Conservation (phyloP, 2,329 filamentous ascomycete species). For the Orbilia brochopaga region DNA sequence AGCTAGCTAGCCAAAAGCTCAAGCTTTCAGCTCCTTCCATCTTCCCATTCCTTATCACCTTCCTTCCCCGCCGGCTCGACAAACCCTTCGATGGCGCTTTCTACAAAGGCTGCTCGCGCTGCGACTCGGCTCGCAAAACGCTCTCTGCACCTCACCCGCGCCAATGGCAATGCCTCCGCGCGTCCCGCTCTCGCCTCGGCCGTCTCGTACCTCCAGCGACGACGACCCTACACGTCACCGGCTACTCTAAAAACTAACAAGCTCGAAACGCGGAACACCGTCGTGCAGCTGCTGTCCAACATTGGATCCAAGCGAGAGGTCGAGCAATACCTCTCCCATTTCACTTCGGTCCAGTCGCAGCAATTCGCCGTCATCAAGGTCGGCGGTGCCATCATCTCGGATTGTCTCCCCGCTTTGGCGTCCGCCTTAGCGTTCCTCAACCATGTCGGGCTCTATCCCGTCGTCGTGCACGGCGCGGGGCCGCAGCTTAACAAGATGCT, state of each 20-base stretch:
- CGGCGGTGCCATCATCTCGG: constrained; percentile 91
- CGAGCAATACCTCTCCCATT: constrained; percentile 96
- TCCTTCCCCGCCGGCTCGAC: neutral
- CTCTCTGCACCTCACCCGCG: constrained; percentile 20
- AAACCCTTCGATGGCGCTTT: constrained; percentile 27
- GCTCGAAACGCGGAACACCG: constrained; percentile 71
- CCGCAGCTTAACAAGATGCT: constrained; percentile 93
- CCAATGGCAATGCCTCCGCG: constrained; percentile 6
- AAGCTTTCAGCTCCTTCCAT: neutral
- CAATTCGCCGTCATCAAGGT: constrained; percentile 99
- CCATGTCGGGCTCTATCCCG: constrained; percentile 90
- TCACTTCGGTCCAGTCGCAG: constrained; percentile 93
- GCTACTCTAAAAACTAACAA: constrained; percentile 61
- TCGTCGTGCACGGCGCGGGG: constrained; percentile 93
- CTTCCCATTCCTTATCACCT: neutral
- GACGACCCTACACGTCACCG: constrained; percentile 60
- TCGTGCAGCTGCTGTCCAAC: constrained; percentile 89
- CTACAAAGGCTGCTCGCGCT: constrained; percentile 29
- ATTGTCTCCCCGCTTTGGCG: constrained; percentile 89
- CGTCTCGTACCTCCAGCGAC: constrained; percentile 28
- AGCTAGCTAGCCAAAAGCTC: neutral
- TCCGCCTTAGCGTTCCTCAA: constrained; percentile 88
- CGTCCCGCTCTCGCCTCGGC: constrained; percentile 25
- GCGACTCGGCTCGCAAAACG: constrained; percentile 26
- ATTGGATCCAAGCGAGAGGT: constrained; percentile 96